Evolutionary conservation across 2,329 filamentous ascomycete species (phyloP), one percentile per base, ranked within the genome.

Genomic region (Dryadomyces quercivorus): DNA sequence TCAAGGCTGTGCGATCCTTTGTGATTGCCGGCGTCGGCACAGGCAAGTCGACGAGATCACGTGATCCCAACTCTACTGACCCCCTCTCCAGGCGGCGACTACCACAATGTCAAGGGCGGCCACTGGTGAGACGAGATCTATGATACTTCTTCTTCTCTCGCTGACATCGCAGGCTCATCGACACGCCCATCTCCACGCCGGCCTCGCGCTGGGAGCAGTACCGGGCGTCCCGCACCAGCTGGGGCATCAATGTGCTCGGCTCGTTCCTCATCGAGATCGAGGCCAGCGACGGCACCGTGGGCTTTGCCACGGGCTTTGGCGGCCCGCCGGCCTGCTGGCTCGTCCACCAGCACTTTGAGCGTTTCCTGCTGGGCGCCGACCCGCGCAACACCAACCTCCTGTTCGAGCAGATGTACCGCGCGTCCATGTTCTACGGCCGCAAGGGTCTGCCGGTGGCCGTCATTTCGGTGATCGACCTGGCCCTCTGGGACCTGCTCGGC

Each of bases 401-500:
- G 34, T 96, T 94, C 66, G 91, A 96, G 74, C 89, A 94, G 69
- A 95, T 96, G 91, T 96, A 95, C 75, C 84, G 90, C 57, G 87
- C 80, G 2, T 94, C 89, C 61, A 94, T 95, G 88, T 96, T 95
- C 75, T 96, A 96, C 66, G 91, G 91, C 58, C 85, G 91, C 61
- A 96, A 96, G 70, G 91, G 91, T 49, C 81, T 96, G 1, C 86
- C 91, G 2, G 80, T 92, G 12, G 91, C 91, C 53, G 85, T 94
- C 64, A 96, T 96, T 65, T 95, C 89, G 2, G 91, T 95, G 60
- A 93, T 96, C 64, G 91, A 96, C 65, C 78, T 96, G 46, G 91
- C 91, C 5, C 71, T 96, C 44, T 96, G 91, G 91, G 91, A 96
- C 73, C 75, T 96, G 45, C 73, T 94, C 5, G 91, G 91, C 61